Evolutionary conservation across 495 filamentous ascomycete species (phyloP), one percentile per base, ranked within the genome.

Genomic region (Margaritispora aquatica): DNA sequence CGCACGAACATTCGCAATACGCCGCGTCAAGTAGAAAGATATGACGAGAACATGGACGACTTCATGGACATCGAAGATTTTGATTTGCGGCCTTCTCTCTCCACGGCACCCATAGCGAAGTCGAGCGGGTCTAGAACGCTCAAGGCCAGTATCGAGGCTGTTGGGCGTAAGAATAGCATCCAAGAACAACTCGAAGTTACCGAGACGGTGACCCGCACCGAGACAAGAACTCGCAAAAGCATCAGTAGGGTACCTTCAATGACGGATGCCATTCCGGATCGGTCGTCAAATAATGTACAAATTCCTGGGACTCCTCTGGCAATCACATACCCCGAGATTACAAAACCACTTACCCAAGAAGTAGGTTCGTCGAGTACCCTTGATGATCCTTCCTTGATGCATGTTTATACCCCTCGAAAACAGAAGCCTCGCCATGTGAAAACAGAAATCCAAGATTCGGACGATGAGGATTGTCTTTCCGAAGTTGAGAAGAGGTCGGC

Each of bases 371-470:
- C 38, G 19, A 44, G 7, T 9, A n/a, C 19, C 3, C 38, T 3
- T 17, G 19, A 44, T n/a, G 62, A 61, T 19, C 63, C 63, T 19
- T 20, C 31, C 1, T 24, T 27, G 3, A 55, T 51, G 15, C 4
- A 4, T 5, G 26, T 10, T 23, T 26, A 10, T 20, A 61, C 61
- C 20, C 53, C 61, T 11, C 17, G 52, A 13, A 60, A 34, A 54
- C 51, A 20, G 5, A 50, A 57, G n/a, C 55, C 57, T 19, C 48
- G 5, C 8, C 26, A n/a, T 5, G 31, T 41, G 19, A 23, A 60
- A 29, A 52, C 23, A 10, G 57, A 73, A 24, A 74, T 80, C 23
- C 61, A 69, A 61, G 80, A 82, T 59, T 82, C 80, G 1, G 79
- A 81, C 53, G 79, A 82, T 24, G 78, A 69, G 2, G 68, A 66